Percentiles rank a stretch among this genome's conserved stretches.
Conservation (phyloP, 805 yeast genomes). For the Lipomyces orientalis region DNA sequence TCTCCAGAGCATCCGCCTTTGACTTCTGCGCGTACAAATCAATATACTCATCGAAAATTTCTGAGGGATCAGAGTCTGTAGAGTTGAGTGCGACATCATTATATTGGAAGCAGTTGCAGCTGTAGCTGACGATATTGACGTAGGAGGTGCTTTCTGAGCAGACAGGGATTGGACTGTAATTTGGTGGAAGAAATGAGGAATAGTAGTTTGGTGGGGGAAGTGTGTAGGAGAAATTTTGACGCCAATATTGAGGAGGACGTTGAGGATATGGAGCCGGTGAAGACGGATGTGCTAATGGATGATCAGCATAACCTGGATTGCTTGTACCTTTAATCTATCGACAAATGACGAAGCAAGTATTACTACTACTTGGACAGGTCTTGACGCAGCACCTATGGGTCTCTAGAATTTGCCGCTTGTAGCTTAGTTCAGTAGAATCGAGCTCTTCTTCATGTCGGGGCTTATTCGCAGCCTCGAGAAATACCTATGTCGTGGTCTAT, state of each 20-base stretch:
- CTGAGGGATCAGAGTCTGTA: background rate
- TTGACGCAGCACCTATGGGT: background rate
- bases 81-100: background rate
- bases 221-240: background rate
- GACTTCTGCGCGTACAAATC: background rate
- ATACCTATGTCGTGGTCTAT: background rate
- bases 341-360: conserved; percentile 4
- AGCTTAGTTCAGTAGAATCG: background rate
- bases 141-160: background rate
- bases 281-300: background rate
- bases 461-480: conserved; percentile 8
- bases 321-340: background rate
- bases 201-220: background rate
- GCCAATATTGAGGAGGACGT: background rate
- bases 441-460: conserved; percentile 1
- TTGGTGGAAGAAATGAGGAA: background rate
- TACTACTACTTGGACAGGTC: background rate
- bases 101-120: background rate
- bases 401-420: background rate
- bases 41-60: background rate
- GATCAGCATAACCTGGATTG: background rate
- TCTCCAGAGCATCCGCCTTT: background rate
- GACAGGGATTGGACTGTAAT: background rate
- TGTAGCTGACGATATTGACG: background rate
- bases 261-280: conserved; percentile 4